Evolutionary conservation across 805 yeast genomes (phyloP).

Genomic region (Lachancea thermotolerans): DNA sequence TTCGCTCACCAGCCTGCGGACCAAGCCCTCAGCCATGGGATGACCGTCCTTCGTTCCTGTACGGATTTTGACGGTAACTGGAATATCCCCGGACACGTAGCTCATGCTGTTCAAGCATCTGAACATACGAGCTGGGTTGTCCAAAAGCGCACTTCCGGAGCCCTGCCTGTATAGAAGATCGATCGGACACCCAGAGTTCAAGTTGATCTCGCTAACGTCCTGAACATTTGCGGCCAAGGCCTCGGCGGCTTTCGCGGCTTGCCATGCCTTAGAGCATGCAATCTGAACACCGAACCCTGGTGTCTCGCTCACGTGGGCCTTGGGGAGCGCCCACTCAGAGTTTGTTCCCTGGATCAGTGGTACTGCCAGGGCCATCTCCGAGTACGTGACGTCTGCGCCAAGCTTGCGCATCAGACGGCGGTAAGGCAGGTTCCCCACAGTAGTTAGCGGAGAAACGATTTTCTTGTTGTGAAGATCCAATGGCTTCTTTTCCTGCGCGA

Average conservation of each 20-base stretch:
- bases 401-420: slow-evolving; percentile 84
- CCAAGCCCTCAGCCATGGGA: slow-evolving; percentile 79
- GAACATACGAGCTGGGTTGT: slow-evolving; percentile 74
- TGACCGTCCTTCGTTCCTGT: slow-evolving; percentile 82
- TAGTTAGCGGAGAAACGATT: slow-evolving; percentile 91
- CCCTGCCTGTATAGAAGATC: slow-evolving; percentile 92
- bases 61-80: slow-evolving; percentile 86
- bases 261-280: slow-evolving; percentile 89
- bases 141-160: slow-evolving; percentile 90
- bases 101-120: slow-evolving; percentile 84
- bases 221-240: slow-evolving; percentile 37
- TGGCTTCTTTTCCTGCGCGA: slow-evolving; percentile 73
- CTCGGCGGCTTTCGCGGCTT: slow-evolving; percentile 89
- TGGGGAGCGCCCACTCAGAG: slow-evolving; percentile 96
- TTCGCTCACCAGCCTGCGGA: slow-evolving; percentile 63
- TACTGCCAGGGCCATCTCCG: slow-evolving; percentile 88
- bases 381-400: slow-evolving; percentile 89
- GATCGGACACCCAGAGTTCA: slow-evolving; percentile 97
- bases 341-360: slow-evolving; percentile 87
- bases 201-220: slow-evolving; percentile 71
- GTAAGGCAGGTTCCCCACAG: slow-evolving; percentile 95
- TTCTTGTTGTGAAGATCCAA: slow-evolving; percentile 65
- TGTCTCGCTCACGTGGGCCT: slow-evolving; percentile 73
- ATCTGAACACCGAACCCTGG: slow-evolving; percentile 93
- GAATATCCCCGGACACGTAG: slow-evolving; percentile 80